Conservation (phyloP, 257 asterid species). For the Jacaranda mimosifolia region DNA sequence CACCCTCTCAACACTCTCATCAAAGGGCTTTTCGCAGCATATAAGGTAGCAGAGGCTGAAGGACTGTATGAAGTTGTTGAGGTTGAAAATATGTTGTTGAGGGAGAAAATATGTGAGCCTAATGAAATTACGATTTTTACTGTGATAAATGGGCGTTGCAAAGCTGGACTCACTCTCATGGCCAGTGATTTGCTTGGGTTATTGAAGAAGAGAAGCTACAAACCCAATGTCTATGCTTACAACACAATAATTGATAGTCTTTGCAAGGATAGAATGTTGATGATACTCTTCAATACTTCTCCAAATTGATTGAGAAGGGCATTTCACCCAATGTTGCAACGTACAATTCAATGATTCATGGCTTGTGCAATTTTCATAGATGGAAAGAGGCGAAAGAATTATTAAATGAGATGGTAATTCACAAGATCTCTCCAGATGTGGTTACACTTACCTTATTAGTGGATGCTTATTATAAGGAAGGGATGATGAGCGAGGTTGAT, state of each 20-base stretch:
- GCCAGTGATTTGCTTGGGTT: constrained; percentile 28
- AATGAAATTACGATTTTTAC: constrained; percentile 5
- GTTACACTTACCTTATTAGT: constrained; percentile 12
- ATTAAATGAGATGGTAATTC: constrained; percentile 7
- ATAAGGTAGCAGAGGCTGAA: constrained; percentile 5
- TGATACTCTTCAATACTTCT: background rate
- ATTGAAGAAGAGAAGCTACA: background rate
- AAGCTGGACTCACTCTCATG: constrained; percentile 16
- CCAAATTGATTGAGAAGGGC: background rate
- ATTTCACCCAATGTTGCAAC: background rate
- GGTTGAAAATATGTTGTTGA: too few species aligned
- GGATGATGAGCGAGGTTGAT: background rate
- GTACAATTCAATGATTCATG: constrained; percentile 29
- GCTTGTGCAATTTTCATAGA: constrained; percentile 26
- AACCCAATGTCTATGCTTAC: background rate
- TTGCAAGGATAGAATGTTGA: constrained; percentile 27
- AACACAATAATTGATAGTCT: constrained; percentile 15
- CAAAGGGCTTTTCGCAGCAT: constrained; percentile 15
- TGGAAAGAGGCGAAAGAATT: constrained; percentile 25
- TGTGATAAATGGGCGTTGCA: constrained; percentile 44
- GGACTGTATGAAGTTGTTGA: constrained; percentile 29
- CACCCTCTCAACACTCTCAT: constrained; percentile 7
- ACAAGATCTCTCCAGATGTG: background rate
- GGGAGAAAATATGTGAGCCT: constrained; percentile 17
- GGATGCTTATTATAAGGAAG: constrained; percentile 32